Evolutionary conservation across 1,139 yeast species (phyloP), one percentile per base, ranked within the genome.

Genomic region (Magnusiomyces tetraspermus): DNA sequence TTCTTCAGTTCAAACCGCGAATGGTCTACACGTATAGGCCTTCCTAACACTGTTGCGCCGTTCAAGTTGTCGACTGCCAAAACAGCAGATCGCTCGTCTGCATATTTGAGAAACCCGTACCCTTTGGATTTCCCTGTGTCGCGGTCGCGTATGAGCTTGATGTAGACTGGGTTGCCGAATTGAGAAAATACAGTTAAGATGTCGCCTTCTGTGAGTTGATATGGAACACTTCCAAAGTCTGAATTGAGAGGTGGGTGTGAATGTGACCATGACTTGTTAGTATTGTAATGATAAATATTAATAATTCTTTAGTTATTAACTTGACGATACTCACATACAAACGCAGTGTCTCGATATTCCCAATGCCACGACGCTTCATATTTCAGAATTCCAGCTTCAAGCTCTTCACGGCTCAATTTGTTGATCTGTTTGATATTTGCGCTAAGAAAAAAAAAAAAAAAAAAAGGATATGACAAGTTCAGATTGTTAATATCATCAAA

Each of bases 41-140:
- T 71, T 22, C 83, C 92, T 53, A 78, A 75, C 0, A 89, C 63
- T 51, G 73, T 75, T 2, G 79, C 71, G 0, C 96, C 96, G 64
- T 86, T 85, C 58, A 90, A 72, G 64, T 92, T 92, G 68, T 92
- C 98, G 2, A 92, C 83, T 0, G 97, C 96, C 49, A 92, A 70
- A 0, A 87, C 77, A 38, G 95, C 82, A 3, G 95, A 85, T 53
- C 86, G 72, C 67, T 82, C 87, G 61, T 87, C 89, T 59, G 83
- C 90, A 63, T 86, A 92, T 66, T 88, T 85, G 58, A 92, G 68
- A 69, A 82, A 89, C 5, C 85, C 94, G 72, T 83, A 87, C 6
- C 96, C 95, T 52, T 77, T 75, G 8, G 88, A 79, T 57, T 78
- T 77, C 1, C 90, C 89, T 0, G 86, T 76, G 2, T 78, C 79